phyloP scores from a whole-genome alignment of 202 grass and related monocot genomes.

The Panicum virgatum region DNA sequence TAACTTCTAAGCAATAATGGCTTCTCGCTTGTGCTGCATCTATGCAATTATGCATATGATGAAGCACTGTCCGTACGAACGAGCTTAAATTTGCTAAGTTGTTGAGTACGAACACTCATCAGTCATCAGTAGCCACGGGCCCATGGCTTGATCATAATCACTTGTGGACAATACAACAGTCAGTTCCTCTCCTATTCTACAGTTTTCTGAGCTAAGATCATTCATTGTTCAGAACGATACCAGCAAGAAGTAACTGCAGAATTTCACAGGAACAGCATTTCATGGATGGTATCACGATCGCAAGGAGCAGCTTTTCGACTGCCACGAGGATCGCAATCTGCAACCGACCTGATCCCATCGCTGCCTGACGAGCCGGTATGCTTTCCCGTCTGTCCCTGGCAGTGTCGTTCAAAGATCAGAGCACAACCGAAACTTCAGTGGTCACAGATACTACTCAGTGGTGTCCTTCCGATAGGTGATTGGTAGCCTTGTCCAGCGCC shows the following conservation, averaged over 20 bases:
- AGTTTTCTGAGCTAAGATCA: not conserved
- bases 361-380: not conserved
- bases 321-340: not conserved
- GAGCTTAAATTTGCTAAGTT: slow-evolving; percentile 6
- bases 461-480: not conserved
- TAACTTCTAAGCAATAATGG: slow-evolving; percentile 13
- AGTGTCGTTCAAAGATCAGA: slow-evolving; percentile 4
- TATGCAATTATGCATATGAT: slow-evolving; percentile 26
- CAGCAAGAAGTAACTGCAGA: not conserved
- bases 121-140: not conserved
- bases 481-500: slow-evolving; percentile 9
- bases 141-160: not conserved
- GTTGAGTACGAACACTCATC: not conserved
- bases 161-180: not conserved
- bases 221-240: not conserved
- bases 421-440: slow-evolving; percentile 23
- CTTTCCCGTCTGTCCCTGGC: not conserved
- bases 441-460: not conserved
- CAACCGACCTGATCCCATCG: not conserved
- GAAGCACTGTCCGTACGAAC: not conserved
- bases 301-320: not conserved
- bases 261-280: not conserved
- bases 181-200: not conserved
- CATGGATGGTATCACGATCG: not conserved
- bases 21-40: slow-evolving; percentile 3